Evolutionary conservation across 768 basidiomycete species (phyloP).

Genomic region (Aureoboletus auriporus): DNA sequence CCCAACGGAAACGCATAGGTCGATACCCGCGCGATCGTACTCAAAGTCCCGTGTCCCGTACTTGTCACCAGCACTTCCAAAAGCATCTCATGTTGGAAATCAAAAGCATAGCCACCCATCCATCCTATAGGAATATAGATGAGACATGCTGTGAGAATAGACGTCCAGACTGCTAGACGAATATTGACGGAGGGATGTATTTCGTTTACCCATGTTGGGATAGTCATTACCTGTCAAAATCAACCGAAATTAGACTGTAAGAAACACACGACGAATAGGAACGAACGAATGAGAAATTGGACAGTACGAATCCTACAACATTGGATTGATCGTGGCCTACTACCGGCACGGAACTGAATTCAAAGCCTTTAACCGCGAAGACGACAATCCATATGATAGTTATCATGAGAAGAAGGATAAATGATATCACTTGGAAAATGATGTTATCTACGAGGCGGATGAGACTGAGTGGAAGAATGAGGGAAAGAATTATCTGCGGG

Average conservation of each 20-base stretch:
- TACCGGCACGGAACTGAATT: slow-evolving; percentile 4
- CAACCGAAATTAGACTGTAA: background rate
- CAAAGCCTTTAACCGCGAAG: slow-evolving; percentile 11
- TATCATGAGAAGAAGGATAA: slow-evolving; percentile 17
- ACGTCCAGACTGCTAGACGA: slow-evolving; percentile 18
- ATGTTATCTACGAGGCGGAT: slow-evolving; percentile 22
- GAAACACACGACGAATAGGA: background rate
- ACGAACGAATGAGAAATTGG: slow-evolving; percentile 24
- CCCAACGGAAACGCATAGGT: slow-evolving; percentile 21
- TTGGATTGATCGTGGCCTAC: slow-evolving; percentile 17
- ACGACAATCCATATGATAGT: slow-evolving; percentile 18
- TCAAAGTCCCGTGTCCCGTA: slow-evolving; percentile 1
- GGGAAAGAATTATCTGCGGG: slow-evolving; percentile 13
- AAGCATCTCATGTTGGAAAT: no score
- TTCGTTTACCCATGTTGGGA: slow-evolving; percentile 25
- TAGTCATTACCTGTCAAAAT: slow-evolving; percentile 14
- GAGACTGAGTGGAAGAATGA: slow-evolving; percentile 21
- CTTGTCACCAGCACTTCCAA: slow-evolving; percentile 13
- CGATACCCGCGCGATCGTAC: slow-evolving; percentile 9
- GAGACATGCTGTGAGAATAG: slow-evolving; percentile 19
- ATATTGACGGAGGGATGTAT: slow-evolving; percentile 20
- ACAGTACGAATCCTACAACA: slow-evolving; percentile 22
- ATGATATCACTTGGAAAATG: slow-evolving; percentile 21
- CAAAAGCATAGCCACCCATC: slow-evolving; percentile 19
- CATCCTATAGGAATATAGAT: slow-evolving; percentile 23